Percentiles rank a stretch among this genome's conserved stretches.
phyloP scores from a whole-genome alignment of 140 eudicot species.

The Erigeron philadelphicus region DNA sequence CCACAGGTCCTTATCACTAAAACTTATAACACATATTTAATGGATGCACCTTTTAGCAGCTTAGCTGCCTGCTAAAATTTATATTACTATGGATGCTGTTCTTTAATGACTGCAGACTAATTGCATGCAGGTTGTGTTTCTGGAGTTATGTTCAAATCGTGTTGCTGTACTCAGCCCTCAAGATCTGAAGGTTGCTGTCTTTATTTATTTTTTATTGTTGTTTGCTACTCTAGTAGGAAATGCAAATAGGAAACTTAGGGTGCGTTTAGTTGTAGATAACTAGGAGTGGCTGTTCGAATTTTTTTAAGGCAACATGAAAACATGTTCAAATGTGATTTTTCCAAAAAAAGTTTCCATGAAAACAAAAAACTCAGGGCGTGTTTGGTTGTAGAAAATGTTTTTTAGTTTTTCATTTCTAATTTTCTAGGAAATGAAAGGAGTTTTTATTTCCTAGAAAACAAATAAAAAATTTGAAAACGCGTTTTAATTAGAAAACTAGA shows the following conservation, averaged over 20 bases:
- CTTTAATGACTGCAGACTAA: conserved; percentile 11
- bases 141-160: conserved; percentile 87
- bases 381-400: no score
- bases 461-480: no score
- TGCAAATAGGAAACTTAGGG: background rate
- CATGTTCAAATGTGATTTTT: no score
- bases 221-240: background rate
- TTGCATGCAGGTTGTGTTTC: conserved; percentile 69
- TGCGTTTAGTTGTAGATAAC: no score
- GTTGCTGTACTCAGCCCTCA: conserved; percentile 70
- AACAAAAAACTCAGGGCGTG: no score
- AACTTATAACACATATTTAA: conserved; percentile 11
- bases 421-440: no score
- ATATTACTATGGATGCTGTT: background rate
- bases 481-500: no score
- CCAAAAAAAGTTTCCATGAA: no score
- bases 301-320: no score
- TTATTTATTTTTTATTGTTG: background rate
- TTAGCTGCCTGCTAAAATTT: conserved; percentile 10
- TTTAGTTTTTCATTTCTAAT: no score
- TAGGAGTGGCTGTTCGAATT: no score
- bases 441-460: no score
- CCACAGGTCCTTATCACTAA: conserved; percentile 66
- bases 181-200: conserved; percentile 56
- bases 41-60: background rate